Base-by-base conservation (phyloP, 2,329 filamentous ascomycete species). In the Fusarium fujikuroi region DNA sequence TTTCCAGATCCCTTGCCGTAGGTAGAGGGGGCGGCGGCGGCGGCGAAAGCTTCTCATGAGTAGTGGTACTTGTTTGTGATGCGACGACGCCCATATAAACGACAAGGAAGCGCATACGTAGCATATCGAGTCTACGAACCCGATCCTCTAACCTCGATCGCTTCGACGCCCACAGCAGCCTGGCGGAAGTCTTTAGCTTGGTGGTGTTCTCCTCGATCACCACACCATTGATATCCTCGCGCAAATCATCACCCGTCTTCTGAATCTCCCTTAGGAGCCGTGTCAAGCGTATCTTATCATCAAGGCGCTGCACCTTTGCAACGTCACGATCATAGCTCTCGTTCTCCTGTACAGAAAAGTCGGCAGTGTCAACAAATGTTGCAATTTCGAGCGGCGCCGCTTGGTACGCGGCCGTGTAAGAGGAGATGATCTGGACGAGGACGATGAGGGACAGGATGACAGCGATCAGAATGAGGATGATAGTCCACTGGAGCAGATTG, bases 51-150 rank as follows among this genome's bases (percentile, higher is more conserved):
- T 82, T 84, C 59, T 81, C 80, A 40, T 79, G 76, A 52, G 76
- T 75, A 57, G 80, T 39, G 44, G 66, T 60, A 47, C 76, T 67
- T 28, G 70, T 60, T 60, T 77, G 76, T 58, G 80, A 80, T 40
- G 82, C 79, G 60, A 91, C 84, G 68, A 90, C 86, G 71, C 89
- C 87, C 87, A 92, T 88, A 79, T 90, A 91, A 42, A 90, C 85
- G 40, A 91, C 88, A 37, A 92, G 81, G 77, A 92, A 91, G 69
- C 90, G 87, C 88, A 90, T 91, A 78, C 90, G 85, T 77, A 92
- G 79, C 75, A 91, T 80, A 74, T 92, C 90, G 44, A 92, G 82
- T 52, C 89, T 84, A 62, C 87, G 85, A 60, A 91, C 83, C 58
- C 87, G 85, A 72, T 90, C 88, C 78, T 90, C 87, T 56, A 92